A percentile compares a stretch with the other conserved stretches of the same genome.
These are phyloP conservation scores for Musa troglodytarum DNA, from an alignment of 176 grass and related monocot genomes.

Conservation along the genomic window DNA sequence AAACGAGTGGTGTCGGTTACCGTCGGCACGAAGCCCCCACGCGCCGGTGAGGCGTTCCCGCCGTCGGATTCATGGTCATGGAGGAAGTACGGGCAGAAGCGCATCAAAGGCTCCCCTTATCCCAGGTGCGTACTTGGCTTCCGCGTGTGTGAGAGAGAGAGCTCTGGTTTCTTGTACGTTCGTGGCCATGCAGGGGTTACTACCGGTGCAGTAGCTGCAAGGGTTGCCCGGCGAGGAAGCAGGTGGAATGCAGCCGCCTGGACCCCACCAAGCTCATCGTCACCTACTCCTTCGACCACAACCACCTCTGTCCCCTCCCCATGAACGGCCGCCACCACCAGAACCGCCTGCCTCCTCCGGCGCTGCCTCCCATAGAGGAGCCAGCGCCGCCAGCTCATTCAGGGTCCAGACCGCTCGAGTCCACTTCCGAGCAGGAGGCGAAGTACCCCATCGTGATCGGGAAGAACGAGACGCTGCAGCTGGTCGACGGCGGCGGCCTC, in stretches of 20 bases:
- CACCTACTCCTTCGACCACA: background rate
- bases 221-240: slow-evolving; percentile 1
- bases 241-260: background rate
- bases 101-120: slow-evolving; percentile 91
- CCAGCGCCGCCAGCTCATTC: background rate
- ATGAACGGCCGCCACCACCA: background rate
- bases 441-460: background rate
- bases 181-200: background rate
- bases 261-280: background rate
- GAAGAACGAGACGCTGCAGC: background rate
- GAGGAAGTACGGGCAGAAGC: slow-evolving; percentile 97
- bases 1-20: slow-evolving; percentile 65
- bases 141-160: background rate
- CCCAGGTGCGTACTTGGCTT: slow-evolving; percentile 40
- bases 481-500: slow-evolving; percentile 27
- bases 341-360: background rate
- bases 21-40: slow-evolving; percentile 23
- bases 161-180: too few relatives aligned
- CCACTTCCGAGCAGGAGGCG: background rate
- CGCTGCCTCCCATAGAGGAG: background rate
- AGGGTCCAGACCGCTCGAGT: background rate
- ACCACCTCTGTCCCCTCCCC: background rate
- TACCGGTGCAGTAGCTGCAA: slow-evolving; percentile 2
- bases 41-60: slow-evolving; percentile 48
- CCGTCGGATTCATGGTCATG: slow-evolving; percentile 76